Conservation (phyloP, 306 rosid species). For the Corylus americana region DNA sequence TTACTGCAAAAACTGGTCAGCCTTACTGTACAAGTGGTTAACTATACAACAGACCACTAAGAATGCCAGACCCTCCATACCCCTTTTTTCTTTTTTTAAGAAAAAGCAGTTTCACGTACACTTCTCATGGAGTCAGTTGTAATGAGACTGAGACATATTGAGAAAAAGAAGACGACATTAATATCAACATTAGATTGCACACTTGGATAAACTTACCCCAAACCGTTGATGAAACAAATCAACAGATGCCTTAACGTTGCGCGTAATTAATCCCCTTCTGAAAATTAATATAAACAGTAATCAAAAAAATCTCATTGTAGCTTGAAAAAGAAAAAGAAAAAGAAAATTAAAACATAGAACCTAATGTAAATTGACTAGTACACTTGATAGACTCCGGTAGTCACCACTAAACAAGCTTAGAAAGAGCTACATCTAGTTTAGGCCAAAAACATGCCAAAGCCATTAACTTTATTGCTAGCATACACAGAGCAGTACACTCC, state of each 20-base stretch:
- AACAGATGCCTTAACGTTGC: slow-evolving; percentile 70
- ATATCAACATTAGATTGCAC: slow-evolving; percentile 2
- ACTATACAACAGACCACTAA: background rate
- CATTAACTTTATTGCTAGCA: background rate
- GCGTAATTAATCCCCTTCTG: slow-evolving; percentile 93
- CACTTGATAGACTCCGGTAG: background rate
- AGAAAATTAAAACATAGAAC: slow-evolving; percentile 5
- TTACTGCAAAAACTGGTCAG: background rate
- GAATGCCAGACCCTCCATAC: background rate
- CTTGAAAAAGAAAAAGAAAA: background rate
- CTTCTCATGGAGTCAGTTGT: background rate
- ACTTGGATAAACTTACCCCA: slow-evolving; percentile 56
- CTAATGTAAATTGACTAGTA: background rate
- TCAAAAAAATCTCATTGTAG: background rate
- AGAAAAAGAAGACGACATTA: background rate
- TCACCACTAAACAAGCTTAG: background rate
- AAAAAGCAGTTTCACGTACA: background rate
- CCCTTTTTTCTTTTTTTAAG: background rate
- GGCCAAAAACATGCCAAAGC: background rate
- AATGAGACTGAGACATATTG: background rate
- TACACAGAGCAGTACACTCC: background rate
- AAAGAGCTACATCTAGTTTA: background rate
- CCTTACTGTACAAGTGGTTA: background rate
- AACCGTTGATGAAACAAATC: slow-evolving; percentile 79
- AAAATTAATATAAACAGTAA: slow-evolving; percentile 18